Base-by-base conservation (phyloP, 169 alveolate species). In the Cryptosporidium ryanae region DNA sequence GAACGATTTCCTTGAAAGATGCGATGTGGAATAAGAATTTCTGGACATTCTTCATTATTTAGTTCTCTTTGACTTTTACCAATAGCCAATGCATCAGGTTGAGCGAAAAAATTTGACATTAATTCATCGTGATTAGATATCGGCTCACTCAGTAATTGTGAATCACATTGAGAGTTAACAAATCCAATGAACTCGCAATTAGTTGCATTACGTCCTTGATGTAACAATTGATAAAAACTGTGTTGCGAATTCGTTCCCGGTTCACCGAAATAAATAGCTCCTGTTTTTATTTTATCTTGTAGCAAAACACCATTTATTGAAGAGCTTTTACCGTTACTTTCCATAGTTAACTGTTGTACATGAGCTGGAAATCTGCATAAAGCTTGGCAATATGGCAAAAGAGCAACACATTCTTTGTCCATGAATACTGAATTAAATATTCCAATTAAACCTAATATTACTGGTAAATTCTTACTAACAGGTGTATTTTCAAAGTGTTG, bases 241-340 rank as follows among this genome's bases (percentile, higher is more conserved):
- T 97, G 98, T 82, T 96, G 99, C 1, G 99, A 99, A 82, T 98
- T 98, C 29, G 99, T 98, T 55, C 99, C 99, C 29, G 99, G 99
- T 91, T 98, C 99, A n/a, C 99, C 99, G 89, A 98, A 98, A 90
- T 94, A 96, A 67, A 97, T 95, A 54, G 98, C 98, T 18, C 99
- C 98, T 7, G 98, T 93, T 27, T 90, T 52, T 48, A 65, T 84
- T n/a, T 84, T 91, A 48, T 84, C 93, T 29, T 82, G 81, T 48
- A 96, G 89, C 18, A 84, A 76, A 49, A 92, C 89, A 46, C 98
- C 97, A 82, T 94, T 94, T 44, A 92, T 66, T 54, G 93, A 94
- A 31, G 95, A 97, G 27, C 95, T 83, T 92, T 95, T 96, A 27
- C 99, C 99, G 84, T 98, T 98, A 76, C 98, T 95, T 90, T 98